phyloP scores from a whole-genome alignment of 805 yeast species.

The Metschnikowia koreensis region DNA sequence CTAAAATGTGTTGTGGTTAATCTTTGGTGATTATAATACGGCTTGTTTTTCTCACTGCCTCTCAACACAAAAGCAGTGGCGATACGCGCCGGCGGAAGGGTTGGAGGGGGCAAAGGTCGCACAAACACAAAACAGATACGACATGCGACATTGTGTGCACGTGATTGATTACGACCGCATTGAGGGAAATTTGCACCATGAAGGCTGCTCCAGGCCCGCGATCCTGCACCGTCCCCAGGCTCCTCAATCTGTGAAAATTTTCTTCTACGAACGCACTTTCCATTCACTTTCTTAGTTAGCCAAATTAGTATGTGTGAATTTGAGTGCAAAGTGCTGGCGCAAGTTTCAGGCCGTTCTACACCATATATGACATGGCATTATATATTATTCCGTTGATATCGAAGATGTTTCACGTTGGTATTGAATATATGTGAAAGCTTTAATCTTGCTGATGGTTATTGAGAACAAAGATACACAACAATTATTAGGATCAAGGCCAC shows the following conservation, averaged over 20 bases:
- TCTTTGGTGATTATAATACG: too few species aligned
- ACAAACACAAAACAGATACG: not conserved
- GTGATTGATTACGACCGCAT: slow-evolving; percentile 1
- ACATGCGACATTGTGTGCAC: slow-evolving; percentile 12
- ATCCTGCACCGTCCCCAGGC: slow-evolving; percentile 17
- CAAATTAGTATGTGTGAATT: slow-evolving; percentile 20
- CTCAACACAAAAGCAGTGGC: not conserved
- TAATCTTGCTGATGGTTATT: too few species aligned
- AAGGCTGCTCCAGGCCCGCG: slow-evolving; percentile 5
- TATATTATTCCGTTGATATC: not conserved
- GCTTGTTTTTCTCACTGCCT: too few species aligned
- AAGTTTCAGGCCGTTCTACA: not conserved
- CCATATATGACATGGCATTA: not conserved
- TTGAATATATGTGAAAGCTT: not conserved
- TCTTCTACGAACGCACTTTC: slow-evolving; percentile 15
- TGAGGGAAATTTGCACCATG: not conserved
- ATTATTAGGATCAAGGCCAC: too few species aligned
- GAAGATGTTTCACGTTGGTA: not conserved
- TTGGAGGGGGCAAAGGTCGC: not conserved
- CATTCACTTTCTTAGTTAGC: slow-evolving; percentile 17
- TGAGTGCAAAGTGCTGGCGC: slow-evolving; percentile 6
- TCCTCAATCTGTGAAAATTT: slow-evolving; percentile 20
- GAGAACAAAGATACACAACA: too few species aligned
- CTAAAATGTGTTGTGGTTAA: too few species aligned
- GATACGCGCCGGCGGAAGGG: not conserved